phyloP scores from a whole-genome alignment of 2,329 filamentous ascomycete genomes.

The Xylariaceae sp. region DNA sequence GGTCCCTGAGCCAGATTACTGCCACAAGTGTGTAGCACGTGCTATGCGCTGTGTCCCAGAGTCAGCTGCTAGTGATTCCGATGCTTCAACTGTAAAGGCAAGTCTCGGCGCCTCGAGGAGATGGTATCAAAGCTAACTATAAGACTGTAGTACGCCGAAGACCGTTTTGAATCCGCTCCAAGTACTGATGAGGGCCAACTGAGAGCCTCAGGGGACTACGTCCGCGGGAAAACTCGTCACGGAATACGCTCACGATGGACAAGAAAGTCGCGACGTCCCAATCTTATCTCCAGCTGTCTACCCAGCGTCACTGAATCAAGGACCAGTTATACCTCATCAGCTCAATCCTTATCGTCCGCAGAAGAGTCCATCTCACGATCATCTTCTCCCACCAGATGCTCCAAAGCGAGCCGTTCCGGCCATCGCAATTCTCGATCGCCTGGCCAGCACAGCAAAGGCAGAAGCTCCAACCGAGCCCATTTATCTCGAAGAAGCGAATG shows the following conservation, averaged over 20 bases:
- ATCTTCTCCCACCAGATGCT: conserved; percentile 5
- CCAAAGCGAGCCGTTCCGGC: background rate
- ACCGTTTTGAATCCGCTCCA: background rate
- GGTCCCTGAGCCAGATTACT: conserved; percentile 20
- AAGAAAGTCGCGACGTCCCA: background rate
- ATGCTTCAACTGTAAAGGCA: background rate
- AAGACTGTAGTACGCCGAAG: conserved; percentile 3
- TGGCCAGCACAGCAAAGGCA: too few relatives aligned
- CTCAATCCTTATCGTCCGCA: conserved; percentile 7
- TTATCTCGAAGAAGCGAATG: too few relatives aligned
- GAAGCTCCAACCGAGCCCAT: too few relatives aligned
- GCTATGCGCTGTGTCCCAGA: conserved; percentile 7
- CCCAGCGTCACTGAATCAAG: background rate
- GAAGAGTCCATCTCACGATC: conserved; percentile 12
- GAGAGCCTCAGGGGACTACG: conserved; percentile 2
- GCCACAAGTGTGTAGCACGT: conserved; percentile 13
- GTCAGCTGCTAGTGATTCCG: background rate
- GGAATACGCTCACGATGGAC: background rate
- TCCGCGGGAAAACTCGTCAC: conserved; percentile 4
- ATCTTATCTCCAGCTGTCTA: conserved; percentile 9
- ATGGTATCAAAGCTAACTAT: conserved; percentile 1
- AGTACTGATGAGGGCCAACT: conserved; percentile 7
- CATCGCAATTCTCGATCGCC: too few relatives aligned
- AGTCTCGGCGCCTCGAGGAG: too few relatives aligned
- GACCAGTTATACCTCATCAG: background rate